These are phyloP conservation scores for Syzygium grande DNA, from an alignment of 345 rosid genomes.

Conservation along the genomic window DNA sequence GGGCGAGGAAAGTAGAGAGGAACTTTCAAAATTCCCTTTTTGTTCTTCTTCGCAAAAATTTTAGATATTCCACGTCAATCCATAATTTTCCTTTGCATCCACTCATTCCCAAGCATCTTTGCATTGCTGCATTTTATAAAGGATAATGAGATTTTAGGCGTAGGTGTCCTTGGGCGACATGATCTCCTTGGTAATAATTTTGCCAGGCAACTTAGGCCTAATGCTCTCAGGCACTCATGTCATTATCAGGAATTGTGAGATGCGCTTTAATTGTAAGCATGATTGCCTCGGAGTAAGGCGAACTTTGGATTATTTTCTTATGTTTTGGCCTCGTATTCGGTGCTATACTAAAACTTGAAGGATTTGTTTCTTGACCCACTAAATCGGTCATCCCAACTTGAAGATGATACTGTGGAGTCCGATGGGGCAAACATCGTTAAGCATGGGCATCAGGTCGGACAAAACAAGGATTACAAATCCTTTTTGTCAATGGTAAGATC, in stretches of 20 bases:
- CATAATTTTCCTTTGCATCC: not conserved
- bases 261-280: not conserved
- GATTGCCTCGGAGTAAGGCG: not conserved
- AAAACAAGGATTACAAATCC: too few species aligned
- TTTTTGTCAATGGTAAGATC: too few species aligned
- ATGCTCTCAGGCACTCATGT: not conserved
- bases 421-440: too few species aligned
- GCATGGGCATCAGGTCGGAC: too few species aligned
- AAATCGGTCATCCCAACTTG: too few species aligned
- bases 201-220: not conserved
- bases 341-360: not conserved
- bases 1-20: not conserved
- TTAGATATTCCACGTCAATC: not conserved
- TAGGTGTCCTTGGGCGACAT: not conserved
- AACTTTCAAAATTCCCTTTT: not conserved
- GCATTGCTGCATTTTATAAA: not conserved
- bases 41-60: not conserved
- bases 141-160: not conserved
- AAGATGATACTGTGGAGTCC: too few species aligned
- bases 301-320: not conserved
- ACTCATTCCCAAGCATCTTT: not conserved
- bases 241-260: not conserved
- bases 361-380: too few species aligned
- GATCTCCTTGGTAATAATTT: not conserved
- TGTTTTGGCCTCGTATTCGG: not conserved